Base-by-base conservation (phyloP, 2,329 filamentous ascomycete species). In the Ilyonectria sp. region DNA sequence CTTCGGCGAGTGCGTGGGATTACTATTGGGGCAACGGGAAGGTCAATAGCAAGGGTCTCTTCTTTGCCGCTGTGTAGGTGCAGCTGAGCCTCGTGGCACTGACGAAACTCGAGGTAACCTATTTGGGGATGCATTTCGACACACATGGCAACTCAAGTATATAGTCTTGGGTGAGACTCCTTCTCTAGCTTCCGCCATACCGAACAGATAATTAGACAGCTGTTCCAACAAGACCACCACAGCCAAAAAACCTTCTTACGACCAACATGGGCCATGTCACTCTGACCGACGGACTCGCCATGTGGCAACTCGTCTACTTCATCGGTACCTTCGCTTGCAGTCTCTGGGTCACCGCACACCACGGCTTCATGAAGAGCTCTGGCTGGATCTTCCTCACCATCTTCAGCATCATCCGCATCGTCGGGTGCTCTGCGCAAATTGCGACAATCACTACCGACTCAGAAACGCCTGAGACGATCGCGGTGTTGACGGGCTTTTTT, bases 371-470 rank as follows among this genome's bases (percentile, higher is more conserved):
- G 17, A 64, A 64, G 35, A 56, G 15, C 26, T 64, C 56, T 4
- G 56, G 56, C 6, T 64, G 52, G 60, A 40, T 64, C 21, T 60
- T 67, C 35, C 44, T 67, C 17, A 19, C 46, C n/a, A 64, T 64
- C 21, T 64, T 57, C 33, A 23, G 60, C 23, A 23, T n/a, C n/a
- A 57, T 64, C 7, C 21, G 52, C 13, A 17, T 67, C 19, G 37
- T 64, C 52, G 47, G 56, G 15, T 47, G 55, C 13, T 55, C 55
- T 15, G 57, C 65, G 0, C 50, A 67, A n/a, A 49, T 64, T 8
- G 60, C 65, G 33, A 57, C 52, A 13, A 53, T 60, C 44, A 60
- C 33, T 2, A 9, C 6, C 9, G n/a, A 37, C 9, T 52, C 55
- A 6, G 35, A 59, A 4, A 60, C 65, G 3, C 31, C 65, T 1